phyloP scores from a whole-genome alignment of 192 early-diverging fungal species.

The Coemansia aciculifera region DNA sequence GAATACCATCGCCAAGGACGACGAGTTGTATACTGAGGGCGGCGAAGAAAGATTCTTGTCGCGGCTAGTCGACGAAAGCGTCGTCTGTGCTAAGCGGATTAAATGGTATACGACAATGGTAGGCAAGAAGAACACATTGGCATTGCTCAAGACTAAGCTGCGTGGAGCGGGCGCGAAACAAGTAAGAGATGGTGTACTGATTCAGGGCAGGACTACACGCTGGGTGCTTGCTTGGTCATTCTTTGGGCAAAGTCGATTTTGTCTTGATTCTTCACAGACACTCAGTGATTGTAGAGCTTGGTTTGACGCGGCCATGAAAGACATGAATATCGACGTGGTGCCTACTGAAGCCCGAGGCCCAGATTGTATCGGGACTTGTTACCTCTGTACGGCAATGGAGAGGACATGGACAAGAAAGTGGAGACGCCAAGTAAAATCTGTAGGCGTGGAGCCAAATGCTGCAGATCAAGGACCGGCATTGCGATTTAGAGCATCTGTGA shows the following conservation, averaged over 20 bases:
- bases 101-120: slow-evolving; percentile 83
- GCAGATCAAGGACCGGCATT: neutral
- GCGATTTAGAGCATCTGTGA: slow-evolving; percentile 38
- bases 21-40: slow-evolving; percentile 79
- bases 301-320: neutral
- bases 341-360: neutral
- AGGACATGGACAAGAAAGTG: slow-evolving; percentile 37
- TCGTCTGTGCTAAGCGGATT: slow-evolving; percentile 34
- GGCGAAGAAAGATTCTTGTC: slow-evolving; percentile 77
- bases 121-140: slow-evolving; percentile 62
- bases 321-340: slow-evolving; percentile 7
- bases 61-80: slow-evolving; percentile 71
- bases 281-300: neutral
- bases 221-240: slow-evolving; percentile 54
- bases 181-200: slow-evolving; percentile 20
- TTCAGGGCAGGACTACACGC: slow-evolving; percentile 31
- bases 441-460: neutral
- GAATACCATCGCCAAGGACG: slow-evolving; percentile 58
- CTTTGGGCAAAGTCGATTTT: slow-evolving; percentile 15
- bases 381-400: slow-evolving; percentile 11
- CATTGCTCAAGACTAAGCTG: slow-evolving; percentile 6
- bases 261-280: neutral
- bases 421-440: slow-evolving; percentile 12
- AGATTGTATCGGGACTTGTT: neutral
- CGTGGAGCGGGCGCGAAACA: slow-evolving; percentile 12